Percentiles rank a stretch among this genome's conserved stretches.
phyloP scores from a whole-genome alignment of 176 grass and related monocot species.

The Phoenix roebelenii region DNA sequence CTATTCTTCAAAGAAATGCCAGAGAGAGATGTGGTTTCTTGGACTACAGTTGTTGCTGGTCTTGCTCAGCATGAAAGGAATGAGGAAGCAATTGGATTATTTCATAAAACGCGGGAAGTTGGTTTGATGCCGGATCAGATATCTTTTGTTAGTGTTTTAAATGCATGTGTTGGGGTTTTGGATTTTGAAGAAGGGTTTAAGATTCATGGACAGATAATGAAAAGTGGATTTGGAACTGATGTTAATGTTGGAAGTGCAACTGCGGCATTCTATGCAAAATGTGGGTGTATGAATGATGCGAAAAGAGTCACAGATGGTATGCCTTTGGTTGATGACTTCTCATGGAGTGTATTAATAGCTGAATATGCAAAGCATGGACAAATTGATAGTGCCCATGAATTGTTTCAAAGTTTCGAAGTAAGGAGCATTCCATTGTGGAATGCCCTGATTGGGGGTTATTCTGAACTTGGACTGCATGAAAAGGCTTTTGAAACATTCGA shows the following conservation, averaged over 20 bases:
- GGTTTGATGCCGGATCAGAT: constrained; percentile 10
- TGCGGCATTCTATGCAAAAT: constrained; percentile 18
- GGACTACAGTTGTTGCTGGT: constrained; percentile 19
- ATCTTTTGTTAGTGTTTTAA: constrained; percentile 17
- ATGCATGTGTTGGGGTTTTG: constrained; percentile 14
- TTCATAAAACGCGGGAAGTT: neutral
- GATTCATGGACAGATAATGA: constrained; percentile 11
- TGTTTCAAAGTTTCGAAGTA: constrained; percentile 11
- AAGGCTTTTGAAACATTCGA: constrained; percentile 11
- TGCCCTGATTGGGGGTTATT: constrained; percentile 20
- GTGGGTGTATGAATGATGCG: constrained; percentile 19
- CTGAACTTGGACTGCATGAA: constrained; percentile 10
- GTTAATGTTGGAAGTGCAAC: constrained; percentile 15
- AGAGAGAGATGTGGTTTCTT: constrained; percentile 22
- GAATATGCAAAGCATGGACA: constrained; percentile 18
- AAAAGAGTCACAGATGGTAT: constrained; percentile 3
- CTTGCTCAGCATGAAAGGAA: constrained; percentile 12
- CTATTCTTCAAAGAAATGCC: constrained; percentile 17
- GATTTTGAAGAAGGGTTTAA: constrained; percentile 18
- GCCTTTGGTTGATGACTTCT: constrained; percentile 21
- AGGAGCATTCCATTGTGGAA: constrained; percentile 21
- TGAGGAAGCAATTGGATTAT: constrained; percentile 10
- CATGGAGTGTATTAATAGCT: constrained; percentile 24
- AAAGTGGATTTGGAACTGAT: constrained; percentile 12
- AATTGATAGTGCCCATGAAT: constrained; percentile 3